phyloP scores from a whole-genome alignment of 2,329 filamentous ascomycete genomes.

The Ilyonectria robusta region DNA sequence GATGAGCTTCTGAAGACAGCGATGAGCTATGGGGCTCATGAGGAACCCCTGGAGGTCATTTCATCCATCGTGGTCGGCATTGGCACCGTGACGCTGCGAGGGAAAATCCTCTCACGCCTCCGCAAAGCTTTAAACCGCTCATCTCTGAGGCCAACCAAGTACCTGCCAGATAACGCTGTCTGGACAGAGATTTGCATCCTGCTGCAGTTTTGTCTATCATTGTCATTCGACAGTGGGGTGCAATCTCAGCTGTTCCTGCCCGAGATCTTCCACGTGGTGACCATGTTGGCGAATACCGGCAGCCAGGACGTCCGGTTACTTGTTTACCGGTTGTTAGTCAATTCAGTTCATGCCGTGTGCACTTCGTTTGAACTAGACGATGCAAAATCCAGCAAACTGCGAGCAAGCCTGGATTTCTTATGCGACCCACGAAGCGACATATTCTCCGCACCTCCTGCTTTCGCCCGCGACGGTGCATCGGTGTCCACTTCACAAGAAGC shows the following conservation, averaged over 20 bases:
- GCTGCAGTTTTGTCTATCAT: conserved; percentile 74
- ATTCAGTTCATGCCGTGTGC: conserved; percentile 77
- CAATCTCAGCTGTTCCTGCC: conserved; percentile 78
- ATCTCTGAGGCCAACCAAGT: conserved; percentile 75
- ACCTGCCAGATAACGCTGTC: conserved; percentile 76
- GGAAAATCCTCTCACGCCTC: conserved; percentile 75
- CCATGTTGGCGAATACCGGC: conserved; percentile 78
- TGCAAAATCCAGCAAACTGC: conserved; percentile 67
- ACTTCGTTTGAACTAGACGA: conserved; percentile 77
- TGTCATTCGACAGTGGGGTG: conserved; percentile 77
- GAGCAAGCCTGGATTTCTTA: conserved; percentile 69
- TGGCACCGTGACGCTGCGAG: conserved; percentile 75
- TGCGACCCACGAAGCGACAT: conserved; percentile 73
- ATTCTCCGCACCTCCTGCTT: conserved; percentile 63
- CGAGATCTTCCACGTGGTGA: conserved; percentile 79
- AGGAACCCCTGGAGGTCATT: conserved; percentile 72
- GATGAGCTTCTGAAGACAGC: conserved; percentile 78
- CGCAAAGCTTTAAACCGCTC: conserved; percentile 78
- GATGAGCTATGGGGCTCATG: conserved; percentile 68
- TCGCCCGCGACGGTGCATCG: conserved; percentile 67
- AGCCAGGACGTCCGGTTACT: conserved; percentile 68
- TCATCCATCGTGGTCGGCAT: conserved; percentile 75
- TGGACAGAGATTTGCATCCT: conserved; percentile 80
- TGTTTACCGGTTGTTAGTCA: conserved; percentile 75
- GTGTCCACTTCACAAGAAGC: conserved; percentile 69